phyloP scores from a whole-genome alignment of 306 rosid species.

The Rubus parviflorus region DNA sequence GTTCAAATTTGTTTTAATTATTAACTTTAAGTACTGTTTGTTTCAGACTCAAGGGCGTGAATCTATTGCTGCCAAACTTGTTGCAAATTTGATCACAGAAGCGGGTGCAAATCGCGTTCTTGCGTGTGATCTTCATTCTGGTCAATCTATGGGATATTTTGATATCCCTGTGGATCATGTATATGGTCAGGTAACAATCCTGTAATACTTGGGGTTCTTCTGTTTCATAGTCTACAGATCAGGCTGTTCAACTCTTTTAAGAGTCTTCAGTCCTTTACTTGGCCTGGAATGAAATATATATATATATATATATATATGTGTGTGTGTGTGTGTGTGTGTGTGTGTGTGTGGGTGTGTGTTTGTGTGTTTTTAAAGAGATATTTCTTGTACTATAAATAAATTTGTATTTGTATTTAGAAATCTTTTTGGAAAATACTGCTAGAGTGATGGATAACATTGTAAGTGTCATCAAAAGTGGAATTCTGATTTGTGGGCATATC shows the following conservation, averaged over 20 bases:
- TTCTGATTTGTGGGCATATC: not conserved
- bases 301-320: not conserved
- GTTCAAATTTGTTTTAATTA: conserved; percentile 19
- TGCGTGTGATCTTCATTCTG: conserved; percentile 99
- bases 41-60: conserved; percentile 97
- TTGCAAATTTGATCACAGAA: conserved; percentile 96
- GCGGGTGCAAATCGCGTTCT: conserved; percentile 99
- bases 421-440: not conserved
- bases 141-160: conserved; percentile 98
- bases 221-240: not conserved
- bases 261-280: conserved; percentile 1
- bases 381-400: not conserved
- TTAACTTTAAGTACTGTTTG: conserved; percentile 10
- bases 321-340: too few relatives aligned
- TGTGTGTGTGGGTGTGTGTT: too few relatives aligned
- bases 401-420: not conserved
- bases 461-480: not conserved
- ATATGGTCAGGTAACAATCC: conserved; percentile 75
- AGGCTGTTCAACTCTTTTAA: conserved; percentile 1
- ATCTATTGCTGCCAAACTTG: conserved; percentile 99
- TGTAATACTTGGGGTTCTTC: not conserved
- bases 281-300: conserved; percentile 6
- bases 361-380: not conserved
- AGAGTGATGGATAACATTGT: not conserved
- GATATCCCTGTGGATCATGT: conserved; percentile 99